Conservation (phyloP, 2,329 filamentous ascomycete species). For the Ilyonectria sp. region DNA sequence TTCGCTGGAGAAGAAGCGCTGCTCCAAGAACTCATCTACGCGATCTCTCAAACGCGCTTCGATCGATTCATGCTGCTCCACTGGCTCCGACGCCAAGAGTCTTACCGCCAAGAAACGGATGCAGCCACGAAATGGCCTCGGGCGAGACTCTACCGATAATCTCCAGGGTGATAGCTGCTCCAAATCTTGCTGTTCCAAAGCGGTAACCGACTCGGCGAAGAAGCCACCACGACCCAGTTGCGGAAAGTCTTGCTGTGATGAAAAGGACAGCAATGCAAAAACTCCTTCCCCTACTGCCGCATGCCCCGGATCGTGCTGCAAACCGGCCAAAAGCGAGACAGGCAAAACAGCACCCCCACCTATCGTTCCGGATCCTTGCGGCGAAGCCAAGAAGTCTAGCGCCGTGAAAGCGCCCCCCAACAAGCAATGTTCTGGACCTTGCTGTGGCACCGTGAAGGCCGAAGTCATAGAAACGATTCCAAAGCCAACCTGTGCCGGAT, state of each 20-base stretch:
- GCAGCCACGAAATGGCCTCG: slow-evolving; percentile 25
- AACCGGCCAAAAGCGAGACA: slow-evolving; percentile 1
- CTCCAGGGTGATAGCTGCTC: slow-evolving; percentile 13
- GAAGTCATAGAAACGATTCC: neutral
- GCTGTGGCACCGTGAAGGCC: neutral
- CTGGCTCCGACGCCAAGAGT: slow-evolving; percentile 26
- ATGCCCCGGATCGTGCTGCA: slow-evolving; percentile 29
- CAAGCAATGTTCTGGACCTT: neutral
- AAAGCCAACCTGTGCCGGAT: neutral
- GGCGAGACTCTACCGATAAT: slow-evolving; percentile 26
- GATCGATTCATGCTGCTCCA: slow-evolving; percentile 47
- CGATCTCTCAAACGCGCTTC: slow-evolving; percentile 39
- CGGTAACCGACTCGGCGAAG: neutral
- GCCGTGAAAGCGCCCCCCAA: neutral
- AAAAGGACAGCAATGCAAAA: neutral
- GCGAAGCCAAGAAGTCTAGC: slow-evolving; percentile 5
- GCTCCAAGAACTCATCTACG: slow-evolving; percentile 42
- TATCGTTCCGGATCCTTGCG: slow-evolving; percentile 24
- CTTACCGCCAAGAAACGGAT: slow-evolving; percentile 30
- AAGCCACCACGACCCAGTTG: neutral
- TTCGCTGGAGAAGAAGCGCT: slow-evolving; percentile 44
- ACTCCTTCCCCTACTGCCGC: neutral
- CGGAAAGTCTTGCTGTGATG: slow-evolving; percentile 15
- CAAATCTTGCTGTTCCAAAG: slow-evolving; percentile 15
- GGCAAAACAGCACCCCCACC: neutral